Base-by-base conservation (phyloP, 2,329 filamentous ascomycete species). In the Dothideomycetes sp. region DNA sequence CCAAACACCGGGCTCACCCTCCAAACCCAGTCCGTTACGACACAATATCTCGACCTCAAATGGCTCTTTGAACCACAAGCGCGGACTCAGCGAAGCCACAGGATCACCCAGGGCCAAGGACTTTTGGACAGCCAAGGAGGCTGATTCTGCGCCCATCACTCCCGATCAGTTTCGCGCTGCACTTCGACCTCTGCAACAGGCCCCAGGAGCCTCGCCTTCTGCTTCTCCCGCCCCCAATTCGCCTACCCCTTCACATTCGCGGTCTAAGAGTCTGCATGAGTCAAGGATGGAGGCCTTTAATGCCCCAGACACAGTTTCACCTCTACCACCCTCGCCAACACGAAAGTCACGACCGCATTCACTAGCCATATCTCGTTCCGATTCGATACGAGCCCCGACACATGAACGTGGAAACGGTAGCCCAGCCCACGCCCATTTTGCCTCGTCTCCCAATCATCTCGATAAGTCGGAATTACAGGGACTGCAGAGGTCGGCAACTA, bases 401-500 rank as follows among this genome's bases (percentile, higher is more conserved):
- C 48, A 52, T 41, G 55, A 57, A 32, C 45, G 56, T 44, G 44
- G 49, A 4, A 49, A 50, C 20, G 41, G 38, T 12, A 33, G 33
- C 25, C 33, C 42, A 27, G 51, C 52, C 6, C 56, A 58, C 45
- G 49, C 52, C n/a, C 55, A 57, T 15, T 60, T 59, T 45, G 47
- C 45, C 7, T 33, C 50, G 11, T 46, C 50, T 30, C 53, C 57
- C 2, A 53, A 56, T 32, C 47, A 61, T 18, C 53, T 60, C 28
- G 57, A 57, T 15, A 58, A 57, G 31, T 80, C 84, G 3, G 87
- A 95, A 48, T 70, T 96, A 9, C 76, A 87, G 58, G 80, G 77
- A 23, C 70, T 98, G 13, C 82, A 89, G 44, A 84, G 84, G 52
- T 96, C 91, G 0, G 84, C 89, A 0, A 96, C 91, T 2, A 81